Base-by-base conservation (phyloP, 148 eudicot genomes). In the Persicaria maculosa region DNA sequence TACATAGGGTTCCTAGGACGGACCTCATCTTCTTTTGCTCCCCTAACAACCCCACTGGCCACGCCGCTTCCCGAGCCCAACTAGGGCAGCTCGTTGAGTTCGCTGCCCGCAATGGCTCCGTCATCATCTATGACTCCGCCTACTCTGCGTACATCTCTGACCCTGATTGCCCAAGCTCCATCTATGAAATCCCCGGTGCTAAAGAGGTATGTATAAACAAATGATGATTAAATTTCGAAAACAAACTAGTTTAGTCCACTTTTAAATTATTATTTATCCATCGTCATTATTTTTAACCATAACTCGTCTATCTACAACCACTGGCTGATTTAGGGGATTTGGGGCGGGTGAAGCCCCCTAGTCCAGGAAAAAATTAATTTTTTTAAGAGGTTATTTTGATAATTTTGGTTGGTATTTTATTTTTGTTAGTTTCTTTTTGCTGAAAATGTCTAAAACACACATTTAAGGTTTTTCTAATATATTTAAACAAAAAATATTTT, bases 11-110 rank as follows among this genome's bases (percentile, higher is more conserved):
- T 68, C 72, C 83, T 43, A 83, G 88, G 84, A 91, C 97, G 6
- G 92, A 93, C 52, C 64, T 89, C 43, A 89, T 93, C n/a, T 93
- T 91, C 87, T 93, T 93, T 48, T 91, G 98, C 74, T 89, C 93
- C 6, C 97, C 98, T 8, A 91, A 93, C 72, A 93, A 93, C 74
- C 98, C 97, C 7, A 93, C 98, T 1, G 97, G 97, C 19, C 87
- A 91, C 57, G 92, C 98, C 58, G 92, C 97, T 7, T 76, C 98
- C 6, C 52, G 84, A 44, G 62, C 64, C 22, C 92, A 93, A 61
- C 78, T 91, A 54, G 46, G 79, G 53, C 85, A 85, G 9, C 89
- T 93, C 9, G 92, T 93, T 10, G 79, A 91, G 1, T 89, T 91
- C 79, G 97, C 97, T 4, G 78, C 72, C 53, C 20, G 54, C 6